Percentiles rank a stretch among this genome's conserved stretches.
phyloP scores from a whole-genome alignment of 768 basidiomycete species.

The Mycena galericulata region DNA sequence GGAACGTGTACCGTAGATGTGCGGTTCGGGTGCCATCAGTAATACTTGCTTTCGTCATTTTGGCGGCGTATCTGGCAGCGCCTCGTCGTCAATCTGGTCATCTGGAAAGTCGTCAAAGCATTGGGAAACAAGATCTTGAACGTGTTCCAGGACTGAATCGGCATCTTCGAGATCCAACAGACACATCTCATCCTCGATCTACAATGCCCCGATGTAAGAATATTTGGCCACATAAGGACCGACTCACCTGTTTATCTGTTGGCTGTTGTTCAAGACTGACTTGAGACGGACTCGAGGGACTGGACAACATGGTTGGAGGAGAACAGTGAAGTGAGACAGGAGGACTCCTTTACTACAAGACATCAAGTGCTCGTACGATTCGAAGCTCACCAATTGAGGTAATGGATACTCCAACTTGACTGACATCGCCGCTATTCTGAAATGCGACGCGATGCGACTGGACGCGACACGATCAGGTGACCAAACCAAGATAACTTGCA shows the following conservation, averaged over 20 bases:
- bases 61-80: not conserved
- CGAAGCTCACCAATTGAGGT: too few relatives aligned
- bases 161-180: constrained; percentile 5
- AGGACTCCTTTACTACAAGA: too few relatives aligned
- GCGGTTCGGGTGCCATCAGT: not conserved
- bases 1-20: not conserved
- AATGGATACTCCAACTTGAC: too few relatives aligned
- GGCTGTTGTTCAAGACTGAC: too few relatives aligned
- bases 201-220: not conserved
- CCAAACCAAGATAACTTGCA: too few relatives aligned
- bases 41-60: not conserved
- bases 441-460: too few relatives aligned
- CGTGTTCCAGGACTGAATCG: constrained; percentile 2
- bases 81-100: not conserved
- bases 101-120: not conserved
- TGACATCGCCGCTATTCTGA: too few relatives aligned
- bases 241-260: not conserved
- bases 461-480: too few relatives aligned
- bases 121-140: not conserved
- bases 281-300: too few relatives aligned
- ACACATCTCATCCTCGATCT: constrained; percentile 7
- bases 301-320: too few relatives aligned
- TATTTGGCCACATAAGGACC: not conserved
- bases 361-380: too few relatives aligned
- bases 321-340: too few relatives aligned